Base-by-base conservation (phyloP, 345 rosid species). In the Leavenworthia alabamica region DNA sequence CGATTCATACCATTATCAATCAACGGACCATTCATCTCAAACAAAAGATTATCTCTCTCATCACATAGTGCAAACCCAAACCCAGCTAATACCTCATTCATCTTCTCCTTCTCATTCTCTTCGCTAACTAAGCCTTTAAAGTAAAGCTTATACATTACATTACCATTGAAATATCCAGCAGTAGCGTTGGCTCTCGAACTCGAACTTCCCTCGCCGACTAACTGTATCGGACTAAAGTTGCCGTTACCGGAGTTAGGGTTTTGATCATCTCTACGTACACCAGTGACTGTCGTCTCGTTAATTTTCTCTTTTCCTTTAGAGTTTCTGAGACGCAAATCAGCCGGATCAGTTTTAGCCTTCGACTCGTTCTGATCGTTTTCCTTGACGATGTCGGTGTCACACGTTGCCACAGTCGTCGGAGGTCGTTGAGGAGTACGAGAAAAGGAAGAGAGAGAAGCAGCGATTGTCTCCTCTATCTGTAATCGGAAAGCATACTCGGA, bases 31-130 rank as follows among this genome's bases (percentile, higher is more conserved):
- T 69, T 69, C 43, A 73, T 13, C 40, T 78, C 82, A 12, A 78
- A 74, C 40, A 82, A 64, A 64, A 81, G 50, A 67, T 64, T 73
- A 54, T 73, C 78, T 19, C 26, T 35, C 4, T 49, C 67, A 37
- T 81, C 88, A 32, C 80, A 79, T 15, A 85, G 72, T 14, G 81
- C 86, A 10, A 81, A 73, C 3, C 86, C 90, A 45, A 76, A 72
- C 11, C 83, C 86, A 9, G 74, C 77, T 57, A 76, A 56, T 26
- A 17, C 14, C 4, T 58, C 72, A 20, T 27, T 67, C 44, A 19
- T 46, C 26, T 31, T 54, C 3, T 73, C 78, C 20, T 56, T 28
- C 10, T 75, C 62, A 42, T 0, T 31, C 43, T 74, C 83, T 19
- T 75, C 83, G 13, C 76, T 72, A 11, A 79, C 74, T 70, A 82